Evolutionary conservation across 352 stramenopile species (phyloP), one percentile per base, ranked within the genome.

Genomic region (Phytophthora vignae): DNA sequence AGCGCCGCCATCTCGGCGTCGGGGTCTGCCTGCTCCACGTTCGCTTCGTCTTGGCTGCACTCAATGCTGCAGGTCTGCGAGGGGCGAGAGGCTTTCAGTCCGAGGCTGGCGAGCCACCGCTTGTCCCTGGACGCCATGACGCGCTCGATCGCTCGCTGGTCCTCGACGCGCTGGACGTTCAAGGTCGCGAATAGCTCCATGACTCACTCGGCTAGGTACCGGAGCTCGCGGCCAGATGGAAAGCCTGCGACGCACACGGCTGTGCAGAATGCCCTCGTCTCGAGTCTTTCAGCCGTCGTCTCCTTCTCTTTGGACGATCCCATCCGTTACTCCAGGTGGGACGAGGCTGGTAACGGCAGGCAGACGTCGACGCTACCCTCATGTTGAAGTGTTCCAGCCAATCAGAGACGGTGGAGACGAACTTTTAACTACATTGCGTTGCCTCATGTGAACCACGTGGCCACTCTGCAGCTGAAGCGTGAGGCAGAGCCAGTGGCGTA

Each of bases 1-100:
- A 88, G 71, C 33, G 81, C 82, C n/a, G 84, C 82, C 68, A 92
- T 90, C 56, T 89, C 73, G 21, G 64, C 67, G 60, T 92, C 71
- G 9, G 82, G 74, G 42, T 90, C 82, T 14, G 59, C 71, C 15
- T 71, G 70, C 42, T 82, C 62, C n/a, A 61, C 52, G 2, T 75
- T 55, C 15, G 7, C 25, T 27, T 69, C 61, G 5, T 75, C 19
- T 50, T n/a, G 36, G 7, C 56, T 38, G 33, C 63, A 53, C 21
- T 67, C 59, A 7, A n/a, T 56, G 44, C 40, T 58, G 10, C 44
- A 31, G 14, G 48, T 46, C 22, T 68, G 46, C 14, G 63, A 49
- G 36, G 29, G 52, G 17, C 60, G 60, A 3, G 55, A 61, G 14
- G 11, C 40, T 22, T 79, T 74, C 21, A 71, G 59, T 6, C 74